Base-by-base conservation (phyloP, 768 basidiomycete genomes). In the Boletus rubroflammeus region DNA sequence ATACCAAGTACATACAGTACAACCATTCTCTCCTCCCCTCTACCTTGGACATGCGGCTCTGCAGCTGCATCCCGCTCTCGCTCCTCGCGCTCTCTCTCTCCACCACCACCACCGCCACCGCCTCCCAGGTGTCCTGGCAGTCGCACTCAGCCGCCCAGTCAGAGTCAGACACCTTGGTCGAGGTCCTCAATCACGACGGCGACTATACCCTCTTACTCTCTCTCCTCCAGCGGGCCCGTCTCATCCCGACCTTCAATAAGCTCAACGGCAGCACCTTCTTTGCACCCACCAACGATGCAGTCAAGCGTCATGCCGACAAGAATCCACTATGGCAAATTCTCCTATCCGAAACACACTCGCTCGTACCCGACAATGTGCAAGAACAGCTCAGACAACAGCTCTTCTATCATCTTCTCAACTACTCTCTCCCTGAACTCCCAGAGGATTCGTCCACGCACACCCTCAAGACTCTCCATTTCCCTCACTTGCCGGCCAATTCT, bases 201-300 rank as follows among this genome's bases (percentile, higher is more conserved):
- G 86, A 96, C 71, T 95, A 92, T 65, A 75, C 83, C 1, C 85
- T 83, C 28, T 76, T 97, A 17, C 73, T 98, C 17, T 67, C 67
- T 21, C 81, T 98, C 14, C 78, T 98, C 11, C 93, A 96, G 69
- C 81, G 83, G 14, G 81, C 96, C 4, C 85, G 85, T 55, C 85
- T 98, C 58, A 85, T 99, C 50, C 97, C 97, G 2, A 92, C 91
- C 6, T 79, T 99, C 59, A 97, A 96, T 70, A 83, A 77, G 60
- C 84, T 99, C 60, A 85, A 89, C 54, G 82, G 77, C 38, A 80
- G 80, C 67, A 97, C 97, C 26, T 69, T 99, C 44, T 98, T 98
- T 65, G 97, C 97, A 2, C 97, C 97, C 2, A 97, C 92, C 19
- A 95, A 99, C 73, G 85, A 92, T 54, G 97, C 97, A 32, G 82